Evolutionary conservation across 495 filamentous ascomycete genomes (phyloP).

Genomic region (Corynascus novoguineensis): DNA sequence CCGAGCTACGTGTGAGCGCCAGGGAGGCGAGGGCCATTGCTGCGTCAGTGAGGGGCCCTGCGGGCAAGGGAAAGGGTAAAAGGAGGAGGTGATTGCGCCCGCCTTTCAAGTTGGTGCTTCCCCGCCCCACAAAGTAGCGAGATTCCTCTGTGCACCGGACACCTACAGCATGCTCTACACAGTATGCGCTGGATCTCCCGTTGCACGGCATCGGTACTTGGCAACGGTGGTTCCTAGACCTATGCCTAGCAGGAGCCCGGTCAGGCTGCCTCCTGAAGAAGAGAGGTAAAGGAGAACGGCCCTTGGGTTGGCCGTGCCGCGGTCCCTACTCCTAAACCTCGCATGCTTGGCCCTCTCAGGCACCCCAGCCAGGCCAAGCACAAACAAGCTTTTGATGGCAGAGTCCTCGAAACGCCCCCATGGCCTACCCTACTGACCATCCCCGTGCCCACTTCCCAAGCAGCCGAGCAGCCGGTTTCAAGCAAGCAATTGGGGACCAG

Average conservation of each 20-base stretch:
- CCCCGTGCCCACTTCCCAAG: neutral
- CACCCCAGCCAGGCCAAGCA: neutral
- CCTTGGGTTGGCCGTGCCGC: too few species aligned
- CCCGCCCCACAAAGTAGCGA: too few species aligned
- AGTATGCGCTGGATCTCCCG: too few species aligned
- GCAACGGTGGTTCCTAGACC: too few species aligned
- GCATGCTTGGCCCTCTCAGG: neutral
- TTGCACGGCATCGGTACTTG: too few species aligned
- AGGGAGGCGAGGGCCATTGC: conserved; percentile 68
- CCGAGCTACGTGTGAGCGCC: conserved; percentile 72
- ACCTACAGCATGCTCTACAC: too few species aligned
- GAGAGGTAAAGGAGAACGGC: too few species aligned
- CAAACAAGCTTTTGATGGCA: conserved; percentile 4
- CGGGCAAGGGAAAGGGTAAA: conserved; percentile 28
- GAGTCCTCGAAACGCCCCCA: neutral
- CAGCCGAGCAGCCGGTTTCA: neutral
- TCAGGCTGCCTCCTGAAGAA: too few species aligned
- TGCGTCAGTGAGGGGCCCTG: conserved; percentile 26
- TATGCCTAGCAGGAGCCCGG: too few species aligned
- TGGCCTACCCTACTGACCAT: neutral
- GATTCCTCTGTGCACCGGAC: too few species aligned
- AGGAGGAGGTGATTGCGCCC: conserved; percentile 21
- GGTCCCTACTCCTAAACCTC: neutral
- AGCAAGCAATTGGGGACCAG: neutral
- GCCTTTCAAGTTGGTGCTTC: too few species aligned